Percentiles rank a stretch among this genome's conserved stretches.
These are phyloP conservation scores for Diaporthe sp. DNA, from an alignment of 2,329 filamentous ascomycete genomes.

Conservation along the genomic window DNA sequence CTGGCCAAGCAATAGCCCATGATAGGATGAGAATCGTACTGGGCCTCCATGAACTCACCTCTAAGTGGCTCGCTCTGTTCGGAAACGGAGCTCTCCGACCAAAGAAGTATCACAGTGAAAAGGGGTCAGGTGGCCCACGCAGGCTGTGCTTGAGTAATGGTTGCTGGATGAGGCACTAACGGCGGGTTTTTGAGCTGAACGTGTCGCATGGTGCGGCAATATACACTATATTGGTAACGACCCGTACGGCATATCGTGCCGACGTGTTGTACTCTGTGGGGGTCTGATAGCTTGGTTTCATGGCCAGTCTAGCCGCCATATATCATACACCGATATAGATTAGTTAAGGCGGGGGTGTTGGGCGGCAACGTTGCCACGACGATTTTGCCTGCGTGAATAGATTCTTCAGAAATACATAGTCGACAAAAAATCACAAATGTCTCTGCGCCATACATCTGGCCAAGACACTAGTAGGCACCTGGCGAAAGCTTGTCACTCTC, in stretches of 20 bases:
- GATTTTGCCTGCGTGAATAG: too few relatives aligned
- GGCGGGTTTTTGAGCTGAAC: neutral
- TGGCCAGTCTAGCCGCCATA: conserved; percentile 10
- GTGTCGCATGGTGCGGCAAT: conserved; percentile 19
- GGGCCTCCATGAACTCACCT: neutral
- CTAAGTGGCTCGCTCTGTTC: neutral
- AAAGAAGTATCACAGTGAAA: neutral
- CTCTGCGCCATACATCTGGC: neutral
- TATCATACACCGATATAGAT: conserved; percentile 1
- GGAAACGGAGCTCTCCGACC: conserved; percentile 11
- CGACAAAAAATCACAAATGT: neutral
- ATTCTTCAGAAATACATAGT: neutral
- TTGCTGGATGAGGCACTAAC: neutral
- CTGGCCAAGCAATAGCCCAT: conserved; percentile 6
- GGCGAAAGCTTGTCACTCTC: conserved; percentile 12
- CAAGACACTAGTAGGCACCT: neutral
- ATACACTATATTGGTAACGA: conserved; percentile 21
- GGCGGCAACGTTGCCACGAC: neutral
- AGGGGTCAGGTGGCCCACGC: neutral
- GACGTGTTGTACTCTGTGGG: neutral
- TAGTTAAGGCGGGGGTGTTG: neutral
- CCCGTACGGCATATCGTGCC: conserved; percentile 10
- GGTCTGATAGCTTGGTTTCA: conserved; percentile 15
- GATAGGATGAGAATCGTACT: neutral
- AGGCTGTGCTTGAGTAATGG: conserved; percentile 20